A percentile compares a stretch with the other conserved stretches of the same genome.
These are phyloP conservation scores for Crotalaria pallida DNA, from an alignment of 306 rosid species.

Conservation along the genomic window DNA sequence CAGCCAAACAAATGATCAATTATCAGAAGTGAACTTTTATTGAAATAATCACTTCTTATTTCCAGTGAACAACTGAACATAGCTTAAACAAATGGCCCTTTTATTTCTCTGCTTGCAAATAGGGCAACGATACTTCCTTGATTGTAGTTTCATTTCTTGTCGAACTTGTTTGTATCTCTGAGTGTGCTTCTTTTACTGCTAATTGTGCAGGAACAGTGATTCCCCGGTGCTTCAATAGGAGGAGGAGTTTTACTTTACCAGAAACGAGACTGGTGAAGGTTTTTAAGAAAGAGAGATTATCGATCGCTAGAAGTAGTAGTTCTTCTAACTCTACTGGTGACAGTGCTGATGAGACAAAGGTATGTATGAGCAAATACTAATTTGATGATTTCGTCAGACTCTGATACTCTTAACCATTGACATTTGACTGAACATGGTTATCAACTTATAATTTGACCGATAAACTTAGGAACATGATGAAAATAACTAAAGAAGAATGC, in stretches of 20 bases:
- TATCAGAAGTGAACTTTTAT: too few species aligned
- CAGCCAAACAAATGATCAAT: too few species aligned
- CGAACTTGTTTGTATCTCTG: not conserved
- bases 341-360: slow-evolving; percentile 53
- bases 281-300: slow-evolving; percentile 22
- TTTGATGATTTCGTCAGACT: not conserved
- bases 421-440: not conserved
- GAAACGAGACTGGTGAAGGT: slow-evolving; percentile 23
- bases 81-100: too few species aligned
- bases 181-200: not conserved
- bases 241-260: slow-evolving; percentile 24
- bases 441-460: not conserved
- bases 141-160: slow-evolving; percentile 9
- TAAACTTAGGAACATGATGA: not conserved
- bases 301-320: slow-evolving; percentile 35
- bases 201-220: slow-evolving; percentile 34
- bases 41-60: too few species aligned
- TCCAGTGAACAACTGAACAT: too few species aligned
- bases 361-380: slow-evolving; percentile 27
- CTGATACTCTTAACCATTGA: not conserved
- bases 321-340: slow-evolving; percentile 57
- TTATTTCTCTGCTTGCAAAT: not conserved
- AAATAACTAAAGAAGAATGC: not conserved
- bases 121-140: not conserved
- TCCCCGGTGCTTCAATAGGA: slow-evolving; percentile 34